phyloP scores from a whole-genome alignment of 1,139 yeast species.

The Torulaspora pretoriensis region DNA sequence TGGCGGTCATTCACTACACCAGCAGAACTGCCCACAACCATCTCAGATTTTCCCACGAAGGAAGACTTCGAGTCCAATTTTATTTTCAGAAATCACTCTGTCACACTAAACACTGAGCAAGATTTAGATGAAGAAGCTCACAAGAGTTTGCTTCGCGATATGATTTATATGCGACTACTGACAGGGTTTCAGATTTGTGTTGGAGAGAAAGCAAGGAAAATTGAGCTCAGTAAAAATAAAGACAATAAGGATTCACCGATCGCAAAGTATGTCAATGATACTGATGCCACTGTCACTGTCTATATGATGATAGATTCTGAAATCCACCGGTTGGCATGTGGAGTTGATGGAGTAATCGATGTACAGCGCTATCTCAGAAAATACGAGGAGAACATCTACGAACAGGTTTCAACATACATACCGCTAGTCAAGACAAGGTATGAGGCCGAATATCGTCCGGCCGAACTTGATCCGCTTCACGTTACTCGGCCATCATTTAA shows the following conservation, averaged over 20 bases:
- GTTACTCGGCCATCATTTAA: conserved; percentile 55
- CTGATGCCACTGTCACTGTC: conserved; percentile 52
- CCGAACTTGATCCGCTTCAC: conserved; percentile 54
- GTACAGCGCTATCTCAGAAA: conserved; percentile 64
- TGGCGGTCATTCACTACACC: conserved; percentile 95
- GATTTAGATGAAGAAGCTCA: conserved; percentile 43
- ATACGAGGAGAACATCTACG: conserved; percentile 31
- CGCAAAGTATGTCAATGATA: conserved; percentile 37
- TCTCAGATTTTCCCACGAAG: conserved; percentile 68
- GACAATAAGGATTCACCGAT: conserved; percentile 36
- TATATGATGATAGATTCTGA: conserved; percentile 77
- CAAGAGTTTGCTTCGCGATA: conserved; percentile 70
- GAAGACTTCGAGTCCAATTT: conserved; percentile 61
- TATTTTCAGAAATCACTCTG: conserved; percentile 46
- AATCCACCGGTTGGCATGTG: conserved; percentile 76
- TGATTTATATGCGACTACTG: conserved; percentile 77
- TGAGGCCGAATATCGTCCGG: conserved; percentile 60
- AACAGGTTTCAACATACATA: conserved; percentile 32
- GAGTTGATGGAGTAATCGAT: conserved; percentile 61
- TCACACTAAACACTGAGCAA: conserved; percentile 38
- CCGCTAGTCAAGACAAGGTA: conserved; percentile 70
- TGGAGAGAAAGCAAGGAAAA: conserved; percentile 59
- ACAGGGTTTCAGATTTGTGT: conserved; percentile 88
- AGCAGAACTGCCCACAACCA: conserved; percentile 81
- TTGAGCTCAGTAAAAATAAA: conserved; percentile 49